Conservation (phyloP, 2,329 filamentous ascomycete genomes). For the Penicillium sp. region DNA sequence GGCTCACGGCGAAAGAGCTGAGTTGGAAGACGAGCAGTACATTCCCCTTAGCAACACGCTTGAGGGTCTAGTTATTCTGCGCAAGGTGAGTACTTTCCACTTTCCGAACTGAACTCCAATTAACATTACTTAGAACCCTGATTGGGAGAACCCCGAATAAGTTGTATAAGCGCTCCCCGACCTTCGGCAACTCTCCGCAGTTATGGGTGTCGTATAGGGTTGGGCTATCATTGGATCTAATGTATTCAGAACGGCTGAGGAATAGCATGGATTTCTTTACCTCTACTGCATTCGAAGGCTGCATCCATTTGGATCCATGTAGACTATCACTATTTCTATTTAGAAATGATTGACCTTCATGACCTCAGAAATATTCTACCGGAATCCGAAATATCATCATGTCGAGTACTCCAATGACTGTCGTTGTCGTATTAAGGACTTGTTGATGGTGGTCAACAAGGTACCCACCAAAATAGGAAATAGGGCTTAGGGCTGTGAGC, state of each 20-base stretch:
- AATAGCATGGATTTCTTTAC: constrained; percentile 28
- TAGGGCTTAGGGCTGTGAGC: constrained; percentile 39
- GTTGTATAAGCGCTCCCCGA: constrained; percentile 16
- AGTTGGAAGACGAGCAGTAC: constrained; percentile 97
- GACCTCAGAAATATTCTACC: no score
- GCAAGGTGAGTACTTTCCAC: constrained; percentile 64
- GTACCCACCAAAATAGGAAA: constrained; percentile 23
- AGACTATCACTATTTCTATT: constrained; percentile 6
- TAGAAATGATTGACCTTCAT: no score
- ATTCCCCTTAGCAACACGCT: constrained; percentile 84
- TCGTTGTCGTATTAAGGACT: no score
- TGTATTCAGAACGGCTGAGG: constrained; percentile 33
- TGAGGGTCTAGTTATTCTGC: constrained; percentile 90
- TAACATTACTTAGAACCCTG: constrained; percentile 41
- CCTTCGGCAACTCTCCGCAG: constrained; percentile 16
- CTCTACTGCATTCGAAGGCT: constrained; percentile 11
- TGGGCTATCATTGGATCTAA: constrained; percentile 28
- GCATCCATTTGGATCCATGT: constrained; percentile 4
- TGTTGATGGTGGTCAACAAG: constrained; percentile 4
- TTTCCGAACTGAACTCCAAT: constrained; percentile 4
- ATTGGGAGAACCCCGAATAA: constrained; percentile 41
- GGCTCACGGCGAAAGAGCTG: constrained; percentile 89
- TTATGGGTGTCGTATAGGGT: constrained; percentile 16
- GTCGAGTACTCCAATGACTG: no score
- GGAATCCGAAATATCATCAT: no score